Base-by-base conservation (phyloP, 2,329 filamentous ascomycete genomes). In the Pseudocercospora vitis region DNA sequence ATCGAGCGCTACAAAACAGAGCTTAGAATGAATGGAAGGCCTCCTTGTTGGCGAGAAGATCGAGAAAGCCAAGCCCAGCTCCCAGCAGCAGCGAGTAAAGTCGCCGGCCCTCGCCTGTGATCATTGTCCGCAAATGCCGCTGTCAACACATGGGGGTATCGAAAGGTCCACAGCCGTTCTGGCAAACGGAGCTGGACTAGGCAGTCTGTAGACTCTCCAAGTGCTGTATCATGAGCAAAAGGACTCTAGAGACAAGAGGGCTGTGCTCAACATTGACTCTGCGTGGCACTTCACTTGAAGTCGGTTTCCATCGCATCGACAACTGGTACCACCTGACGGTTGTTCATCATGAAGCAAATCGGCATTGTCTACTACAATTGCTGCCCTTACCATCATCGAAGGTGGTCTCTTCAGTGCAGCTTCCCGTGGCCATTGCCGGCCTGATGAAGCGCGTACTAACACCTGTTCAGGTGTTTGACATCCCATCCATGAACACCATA, bases 401-500 rank as follows among this genome's bases (percentile, higher is more conserved):
- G 86, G 86, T 68, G 82, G 81, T 21, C 75, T 89, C 23, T 58
- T 58, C 26, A 49, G 49, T 45, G 19, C 18, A 21, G 42, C 42
- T 4, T 2, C 26, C 7, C 24, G 7, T 19, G 18, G 24, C 42
- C 11, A 45, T 12, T 31, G 23, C 3, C n/a, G 7, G 32, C 23
- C 16, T n/a, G 14, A 14, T 3, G 2, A 21, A 7, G 12, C 26
- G 6, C 11, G 6, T 11, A 19, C 40, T 55, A 21, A 49, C 40
- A 18, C 47, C 3, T n/a, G 12, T 5, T 8, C 11, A 49, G 88
- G 88, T 63, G n/a, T 91, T 91, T 68, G 88, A 91, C 72, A 89
- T 91, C 64, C 83, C 81, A 52, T 87, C 84, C 37, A 89, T 90
- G 86, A 84, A 81, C 53, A 73, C 74, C 7, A 74, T 74, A 52